Percentiles rank a stretch among this genome's conserved stretches.
phyloP scores from a whole-genome alignment of 108 stramenopile genomes.

The Bacterosira constricta region DNA sequence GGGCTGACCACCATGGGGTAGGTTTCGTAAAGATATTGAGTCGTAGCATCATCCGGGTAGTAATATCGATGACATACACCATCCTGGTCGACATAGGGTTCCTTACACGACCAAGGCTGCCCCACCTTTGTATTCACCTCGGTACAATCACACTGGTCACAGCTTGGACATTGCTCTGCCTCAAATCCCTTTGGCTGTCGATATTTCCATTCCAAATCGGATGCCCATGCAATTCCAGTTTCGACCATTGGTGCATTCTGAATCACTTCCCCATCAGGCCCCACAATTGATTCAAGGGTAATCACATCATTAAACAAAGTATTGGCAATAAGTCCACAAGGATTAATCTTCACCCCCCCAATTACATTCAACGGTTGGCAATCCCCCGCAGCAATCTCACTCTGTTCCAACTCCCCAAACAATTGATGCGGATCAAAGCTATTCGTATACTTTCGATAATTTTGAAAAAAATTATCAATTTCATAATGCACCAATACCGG shows the following conservation, averaged over 20 bases:
- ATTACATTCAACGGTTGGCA: constrained; percentile 72
- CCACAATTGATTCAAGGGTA: constrained; percentile 40
- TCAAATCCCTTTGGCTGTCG: constrained; percentile 81
- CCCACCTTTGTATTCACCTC: constrained; percentile 28
- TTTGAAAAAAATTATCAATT: constrained; percentile 97
- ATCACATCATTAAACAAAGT: constrained; percentile 96
- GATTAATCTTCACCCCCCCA: constrained; percentile 77
- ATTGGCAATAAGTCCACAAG: constrained; percentile 98
- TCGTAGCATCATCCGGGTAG: constrained; percentile 87
- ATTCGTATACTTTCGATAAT: constrained; percentile 73
- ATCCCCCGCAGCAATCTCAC: constrained; percentile 3
- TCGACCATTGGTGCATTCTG: constrained; percentile 74
- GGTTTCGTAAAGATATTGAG: constrained; percentile 86
- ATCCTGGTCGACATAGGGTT: constrained; percentile 58
- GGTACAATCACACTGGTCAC: constrained; percentile 63
- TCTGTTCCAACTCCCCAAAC: constrained; percentile 26
- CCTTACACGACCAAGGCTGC: constrained; percentile 59
- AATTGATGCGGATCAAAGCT: constrained; percentile 33
- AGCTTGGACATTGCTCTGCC: constrained; percentile 56
- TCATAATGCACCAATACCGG: constrained; percentile 97
- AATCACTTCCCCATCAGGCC: constrained; percentile 36
- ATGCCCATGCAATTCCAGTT: constrained; percentile 94
- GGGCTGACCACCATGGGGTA: constrained; percentile 82
- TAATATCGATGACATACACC: constrained; percentile 79
- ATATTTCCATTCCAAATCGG: constrained; percentile 91